Base-by-base conservation (phyloP, 1,284 basidiomycete species). In the Inonotus obliquus region DNA sequence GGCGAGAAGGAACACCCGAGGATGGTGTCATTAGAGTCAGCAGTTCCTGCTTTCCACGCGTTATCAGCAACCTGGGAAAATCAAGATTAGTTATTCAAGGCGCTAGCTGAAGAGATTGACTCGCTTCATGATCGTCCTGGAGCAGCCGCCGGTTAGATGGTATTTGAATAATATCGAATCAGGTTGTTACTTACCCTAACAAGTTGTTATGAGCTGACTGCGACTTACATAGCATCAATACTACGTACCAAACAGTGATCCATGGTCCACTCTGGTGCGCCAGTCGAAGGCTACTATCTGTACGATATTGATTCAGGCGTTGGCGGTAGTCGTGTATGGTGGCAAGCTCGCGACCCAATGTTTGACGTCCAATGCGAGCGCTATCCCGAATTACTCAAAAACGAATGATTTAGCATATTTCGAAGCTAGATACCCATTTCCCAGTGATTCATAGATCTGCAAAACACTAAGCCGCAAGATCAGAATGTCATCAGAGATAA, bases 281-380 rank as follows among this genome's bases (percentile, higher is more conserved):
- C 39, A 72, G 69, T 14, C 76, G 67, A 48, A 86, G 75, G 63
- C 81, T 79, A 6, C 71, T 66, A 66, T 86, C 85, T 2, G 80
- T 81, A 38, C 84, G 74, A 72, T 88, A 87, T 63, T 82, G 80
- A n/a, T 75, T 79, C 57, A 86, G 74, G 23, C 86, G 81, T 55
- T 78, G 76, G 11, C 86, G 81, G 67, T 88, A 88, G 69, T 88
- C 86, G 21, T 77, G 71, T 10, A 89, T 79, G 0, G 84, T 83
- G 1, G 82, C 82, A 29, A 86, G 76, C 69, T 87, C 86, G 44
- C 81, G 72, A 10, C 83, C 81, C 2, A 81, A 71, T 4, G 77
- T 75, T 62, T 73, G 63, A 37, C 82, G 75, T 14, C 81, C 81
- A 62, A 84, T 82, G 6, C 64, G 60, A 6, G 76, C 77, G 11